Evolutionary conservation across 2,329 filamentous ascomycete species (phyloP).

Genomic region (Bipolaris victoriae): DNA sequence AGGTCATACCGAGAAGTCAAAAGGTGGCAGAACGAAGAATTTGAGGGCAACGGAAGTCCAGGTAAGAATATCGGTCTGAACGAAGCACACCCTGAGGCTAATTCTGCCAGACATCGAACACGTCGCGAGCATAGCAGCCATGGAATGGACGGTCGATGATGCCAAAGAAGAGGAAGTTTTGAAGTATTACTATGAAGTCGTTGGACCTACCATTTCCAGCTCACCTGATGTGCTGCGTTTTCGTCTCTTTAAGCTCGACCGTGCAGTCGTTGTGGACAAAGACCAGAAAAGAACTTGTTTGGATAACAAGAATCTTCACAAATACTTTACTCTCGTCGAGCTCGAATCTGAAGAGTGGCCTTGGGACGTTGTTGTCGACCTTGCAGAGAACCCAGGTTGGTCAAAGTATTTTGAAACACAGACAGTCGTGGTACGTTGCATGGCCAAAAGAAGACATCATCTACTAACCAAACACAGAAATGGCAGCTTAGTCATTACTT

Average conservation of each 20-base stretch:
- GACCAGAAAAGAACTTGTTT: conserved; percentile 2
- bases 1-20: conserved; percentile 21
- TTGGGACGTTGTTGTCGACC: conserved; percentile 25
- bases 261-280: conserved; percentile 14
- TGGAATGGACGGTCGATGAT: conserved; percentile 21
- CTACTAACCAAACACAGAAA: conserved; percentile 18
- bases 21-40: conserved; percentile 22
- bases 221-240: conserved; percentile 23
- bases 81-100: conserved; percentile 3
- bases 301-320: conserved; percentile 16
- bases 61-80: conserved; percentile 12
- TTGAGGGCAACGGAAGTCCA: conserved; percentile 14
- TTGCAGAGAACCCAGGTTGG: conserved; percentile 21
- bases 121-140: conserved; percentile 19
- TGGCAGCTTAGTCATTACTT: conserved; percentile 25
- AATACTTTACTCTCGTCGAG: conserved; percentile 21
- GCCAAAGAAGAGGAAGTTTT: conserved; percentile 20
- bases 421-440: conserved; percentile 17
- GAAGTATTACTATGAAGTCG: conserved; percentile 13
- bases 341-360: conserved; percentile 26
- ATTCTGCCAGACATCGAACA: conserved; percentile 18
- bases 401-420: conserved; percentile 22
- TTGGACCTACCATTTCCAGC: conserved; percentile 16
- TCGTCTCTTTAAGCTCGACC: conserved; percentile 22
- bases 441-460: not conserved